Evolutionary conservation across 2,329 filamentous ascomycete species (phyloP).

Genomic region (Beauveria sp.): DNA sequence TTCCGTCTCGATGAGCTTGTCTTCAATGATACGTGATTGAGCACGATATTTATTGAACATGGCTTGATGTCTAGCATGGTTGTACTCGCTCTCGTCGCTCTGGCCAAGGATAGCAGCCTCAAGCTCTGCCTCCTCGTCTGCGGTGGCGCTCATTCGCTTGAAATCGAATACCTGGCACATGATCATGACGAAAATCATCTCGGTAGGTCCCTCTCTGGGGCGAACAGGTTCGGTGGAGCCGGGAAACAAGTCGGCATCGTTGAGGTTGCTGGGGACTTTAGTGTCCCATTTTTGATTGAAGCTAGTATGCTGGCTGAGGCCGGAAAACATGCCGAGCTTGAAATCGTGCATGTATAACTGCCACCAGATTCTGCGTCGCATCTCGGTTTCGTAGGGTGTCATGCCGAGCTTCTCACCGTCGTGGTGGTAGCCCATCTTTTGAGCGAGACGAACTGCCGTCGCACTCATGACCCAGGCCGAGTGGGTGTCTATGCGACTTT

Average conservation of each 20-base stretch:
- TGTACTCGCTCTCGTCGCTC: conserved; percentile 24
- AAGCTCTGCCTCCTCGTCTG: conserved; percentile 35
- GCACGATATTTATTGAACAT: conserved; percentile 34
- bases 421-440: conserved; percentile 60
- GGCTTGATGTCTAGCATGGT: conserved; percentile 21
- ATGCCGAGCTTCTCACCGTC: conserved; percentile 51
- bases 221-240: conserved; percentile 43
- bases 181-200: conserved; percentile 51
- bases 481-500: conserved; percentile 51
- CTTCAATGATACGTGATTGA: conserved; percentile 35
- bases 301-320: conserved; percentile 39
- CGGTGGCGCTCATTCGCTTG: conserved; percentile 23
- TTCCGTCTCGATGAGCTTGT: conserved; percentile 37
- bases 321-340: conserved; percentile 49
- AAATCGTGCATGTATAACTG: conserved; percentile 52
- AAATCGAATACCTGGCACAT: conserved; percentile 43
- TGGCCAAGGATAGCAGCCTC: conserved; percentile 43
- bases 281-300: conserved; percentile 49
- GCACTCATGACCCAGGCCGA: conserved; percentile 55
- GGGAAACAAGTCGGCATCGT: conserved; percentile 51
- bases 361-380: conserved; percentile 62
- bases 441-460: conserved; percentile 53
- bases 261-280: conserved; percentile 47
- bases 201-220: conserved; percentile 48
- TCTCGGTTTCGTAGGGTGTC: conserved; percentile 57